Evolutionary conservation across 768 basidiomycete species (phyloP).

Genomic region (Tylopilus plumbeoviolaceoides): DNA sequence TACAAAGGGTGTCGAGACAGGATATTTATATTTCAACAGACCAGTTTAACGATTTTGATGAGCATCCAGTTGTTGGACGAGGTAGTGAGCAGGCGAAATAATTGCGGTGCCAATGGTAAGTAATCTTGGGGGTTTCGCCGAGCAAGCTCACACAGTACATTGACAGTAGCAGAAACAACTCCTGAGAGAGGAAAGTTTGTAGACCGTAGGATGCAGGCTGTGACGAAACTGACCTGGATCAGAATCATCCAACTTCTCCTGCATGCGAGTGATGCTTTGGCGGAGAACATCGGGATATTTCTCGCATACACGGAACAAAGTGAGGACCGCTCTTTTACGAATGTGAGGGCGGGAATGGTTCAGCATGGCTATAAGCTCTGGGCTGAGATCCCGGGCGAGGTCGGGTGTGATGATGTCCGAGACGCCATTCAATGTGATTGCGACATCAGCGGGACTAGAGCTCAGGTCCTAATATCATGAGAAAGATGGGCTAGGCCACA

Average conservation of each 20-base stretch:
- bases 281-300: conserved; percentile 78
- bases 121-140: conserved; percentile 76
- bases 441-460: conserved; percentile 70
- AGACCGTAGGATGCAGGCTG: not conserved
- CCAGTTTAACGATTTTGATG: conserved; percentile 97
- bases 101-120: conserved; percentile 81
- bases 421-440: conserved; percentile 76
- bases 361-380: conserved; percentile 80
- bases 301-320: conserved; percentile 72
- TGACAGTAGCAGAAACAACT: conserved; percentile 91
- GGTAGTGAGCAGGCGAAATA: conserved; percentile 90
- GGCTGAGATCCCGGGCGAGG: conserved; percentile 85
- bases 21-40: conserved; percentile 32
- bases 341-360: conserved; percentile 87
- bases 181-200: conserved; percentile 39
- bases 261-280: conserved; percentile 62
- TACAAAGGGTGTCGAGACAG: not conserved
- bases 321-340: conserved; percentile 85
- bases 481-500: conserved; percentile 1
- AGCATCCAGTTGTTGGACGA: conserved; percentile 99
- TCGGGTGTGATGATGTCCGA: conserved; percentile 82
- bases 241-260: conserved; percentile 77
- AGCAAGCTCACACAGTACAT: conserved; percentile 90
- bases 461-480: conserved; percentile 61
- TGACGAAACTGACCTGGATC: conserved; percentile 52